Percentiles rank a stretch among this genome's conserved stretches.
Evolutionary conservation across 164 flowering plant genomes (phyloP).

Genomic region (Vitis amurensis): DNA sequence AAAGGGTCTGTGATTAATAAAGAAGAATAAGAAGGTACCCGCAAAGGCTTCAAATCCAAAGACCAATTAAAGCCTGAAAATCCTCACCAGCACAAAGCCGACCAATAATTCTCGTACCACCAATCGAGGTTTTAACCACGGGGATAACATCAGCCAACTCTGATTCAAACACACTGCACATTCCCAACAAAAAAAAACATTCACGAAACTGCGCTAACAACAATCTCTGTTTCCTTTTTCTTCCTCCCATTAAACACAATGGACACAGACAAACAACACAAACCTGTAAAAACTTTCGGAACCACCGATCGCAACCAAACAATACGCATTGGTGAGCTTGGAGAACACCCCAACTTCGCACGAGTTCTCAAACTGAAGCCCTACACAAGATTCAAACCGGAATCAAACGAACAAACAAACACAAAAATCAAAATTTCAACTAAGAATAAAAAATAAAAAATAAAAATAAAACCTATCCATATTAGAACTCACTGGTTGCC

Average conservation of each 20-base stretch:
- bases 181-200: background rate
- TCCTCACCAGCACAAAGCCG: conserved; percentile 77
- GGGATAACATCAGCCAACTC: conserved; percentile 88
- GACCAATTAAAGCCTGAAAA: background rate
- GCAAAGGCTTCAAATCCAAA: background rate
- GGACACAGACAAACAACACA: background rate
- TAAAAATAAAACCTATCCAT: too few species aligned
- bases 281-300: conserved; percentile 92
- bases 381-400: conserved; percentile 24
- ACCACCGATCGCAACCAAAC: conserved; percentile 91
- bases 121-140: conserved; percentile 86
- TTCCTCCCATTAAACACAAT: conserved; percentile 4
- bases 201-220: background rate
- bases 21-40: background rate
- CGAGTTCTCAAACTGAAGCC: conserved; percentile 73
- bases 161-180: conserved; percentile 72
- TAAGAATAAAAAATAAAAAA: too few species aligned
- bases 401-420: too few species aligned
- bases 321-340: conserved; percentile 81
- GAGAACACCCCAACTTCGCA: conserved; percentile 83
- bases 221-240: background rate
- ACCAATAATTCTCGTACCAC: conserved; percentile 83
- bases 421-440: too few species aligned
- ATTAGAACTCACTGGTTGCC: too few species aligned
- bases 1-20: background rate